Evolutionary conservation across 164 flowering plant genomes (phyloP).

Genomic region (Pachysandra terminalis): DNA sequence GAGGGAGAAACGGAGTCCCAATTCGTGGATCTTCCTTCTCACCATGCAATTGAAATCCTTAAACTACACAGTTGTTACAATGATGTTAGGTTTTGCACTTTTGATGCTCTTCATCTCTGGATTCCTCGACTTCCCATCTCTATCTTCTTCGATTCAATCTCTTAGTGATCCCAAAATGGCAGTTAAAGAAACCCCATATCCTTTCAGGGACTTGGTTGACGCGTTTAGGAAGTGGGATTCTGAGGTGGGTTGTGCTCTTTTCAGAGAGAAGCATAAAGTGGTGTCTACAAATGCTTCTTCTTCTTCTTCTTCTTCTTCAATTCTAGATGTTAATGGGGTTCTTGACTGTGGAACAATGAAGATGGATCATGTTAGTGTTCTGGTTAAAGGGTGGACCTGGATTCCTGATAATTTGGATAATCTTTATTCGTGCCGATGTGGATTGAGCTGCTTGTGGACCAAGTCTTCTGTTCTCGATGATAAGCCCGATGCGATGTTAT

Average conservation of each 20-base stretch:
- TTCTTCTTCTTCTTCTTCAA: slow-evolving; percentile 32
- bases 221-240: slow-evolving; percentile 88
- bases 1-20: not conserved
- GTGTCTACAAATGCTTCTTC: slow-evolving; percentile 21
- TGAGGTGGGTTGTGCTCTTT: slow-evolving; percentile 69
- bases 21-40: not conserved
- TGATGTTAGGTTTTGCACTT: slow-evolving; percentile 52
- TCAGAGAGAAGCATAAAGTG: slow-evolving; percentile 43
- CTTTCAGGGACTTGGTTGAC: slow-evolving; percentile 56
- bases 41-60: slow-evolving; percentile 51
- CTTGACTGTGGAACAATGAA: slow-evolving; percentile 51
- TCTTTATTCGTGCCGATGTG: slow-evolving; percentile 80
- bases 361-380: slow-evolving; percentile 68
- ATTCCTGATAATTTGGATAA: slow-evolving; percentile 96
- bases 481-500: slow-evolving; percentile 85
- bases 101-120: slow-evolving; percentile 55
- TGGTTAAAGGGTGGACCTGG: slow-evolving; percentile 99
- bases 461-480: slow-evolving; percentile 87
- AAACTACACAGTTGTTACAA: slow-evolving; percentile 34
- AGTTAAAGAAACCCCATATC: slow-evolving; percentile 30
- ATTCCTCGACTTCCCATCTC: slow-evolving; percentile 53
- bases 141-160: slow-evolving; percentile 32
- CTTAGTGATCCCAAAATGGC: slow-evolving; percentile 1
- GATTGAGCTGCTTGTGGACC: slow-evolving; percentile 98
- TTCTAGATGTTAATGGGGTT: slow-evolving; percentile 40